Percentiles rank a stretch among this genome's conserved stretches.
Evolutionary conservation across 306 rosid species (phyloP).

Genomic region (Trifolium repens): DNA sequence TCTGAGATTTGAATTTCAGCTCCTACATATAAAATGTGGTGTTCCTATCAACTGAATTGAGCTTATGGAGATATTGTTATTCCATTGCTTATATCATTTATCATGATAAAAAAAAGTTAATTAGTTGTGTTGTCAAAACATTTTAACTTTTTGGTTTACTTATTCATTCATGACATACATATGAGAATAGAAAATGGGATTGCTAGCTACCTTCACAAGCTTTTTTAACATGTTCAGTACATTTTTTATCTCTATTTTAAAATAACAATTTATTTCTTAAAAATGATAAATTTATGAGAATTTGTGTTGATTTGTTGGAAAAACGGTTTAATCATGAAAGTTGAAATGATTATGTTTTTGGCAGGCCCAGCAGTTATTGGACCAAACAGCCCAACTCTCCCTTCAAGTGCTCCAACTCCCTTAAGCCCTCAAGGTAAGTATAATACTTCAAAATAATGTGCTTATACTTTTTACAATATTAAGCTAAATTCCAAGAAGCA

Average conservation of each 20-base stretch:
- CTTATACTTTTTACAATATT: background rate
- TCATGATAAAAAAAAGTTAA: too few species aligned
- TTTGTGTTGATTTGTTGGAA: background rate
- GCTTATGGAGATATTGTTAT: too few species aligned
- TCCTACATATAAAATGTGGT: too few species aligned
- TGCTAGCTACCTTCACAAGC: background rate
- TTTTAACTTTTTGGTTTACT: too few species aligned
- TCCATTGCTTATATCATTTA: too few species aligned
- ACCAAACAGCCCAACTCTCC: conserved; percentile 35
- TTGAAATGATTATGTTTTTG: background rate
- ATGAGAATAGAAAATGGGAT: too few species aligned
- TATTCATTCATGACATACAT: too few species aligned
- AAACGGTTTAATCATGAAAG: background rate
- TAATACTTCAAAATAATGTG: background rate
- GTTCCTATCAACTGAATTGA: too few species aligned
- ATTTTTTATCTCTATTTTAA: background rate
- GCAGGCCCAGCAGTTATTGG: conserved; percentile 53
- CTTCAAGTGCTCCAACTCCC: conserved; percentile 49
- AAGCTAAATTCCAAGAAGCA: background rate
- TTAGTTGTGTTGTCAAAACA: too few species aligned
- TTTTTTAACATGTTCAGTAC: background rate
- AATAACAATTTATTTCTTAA: too few species aligned
- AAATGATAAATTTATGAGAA: too few species aligned
- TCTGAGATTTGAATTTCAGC: too few species aligned
- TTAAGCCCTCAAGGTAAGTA: conserved; percentile 59